phyloP scores from a whole-genome alignment of 805 yeast genomes.

The Ogataea neopini region DNA sequence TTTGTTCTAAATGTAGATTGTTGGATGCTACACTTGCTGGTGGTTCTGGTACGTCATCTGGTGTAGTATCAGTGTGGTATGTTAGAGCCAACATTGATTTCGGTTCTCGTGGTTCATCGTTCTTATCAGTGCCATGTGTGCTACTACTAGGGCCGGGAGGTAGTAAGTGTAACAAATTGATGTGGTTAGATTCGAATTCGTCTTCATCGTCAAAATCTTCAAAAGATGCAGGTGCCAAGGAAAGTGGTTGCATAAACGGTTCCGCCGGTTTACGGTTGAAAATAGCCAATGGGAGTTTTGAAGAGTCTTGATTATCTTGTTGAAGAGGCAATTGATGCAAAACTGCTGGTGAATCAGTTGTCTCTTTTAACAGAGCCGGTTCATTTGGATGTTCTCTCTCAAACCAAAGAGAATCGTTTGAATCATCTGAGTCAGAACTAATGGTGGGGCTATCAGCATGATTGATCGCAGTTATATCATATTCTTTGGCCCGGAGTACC shows the following conservation, averaged over 20 bases:
- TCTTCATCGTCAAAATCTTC: background rate
- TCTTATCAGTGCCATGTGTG: too few species aligned
- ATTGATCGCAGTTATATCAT: background rate
- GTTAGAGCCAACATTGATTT: too few species aligned
- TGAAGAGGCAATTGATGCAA: background rate
- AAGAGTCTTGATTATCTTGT: too few species aligned
- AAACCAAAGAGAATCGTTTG: background rate
- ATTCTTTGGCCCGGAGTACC: background rate
- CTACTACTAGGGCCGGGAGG: too few species aligned
- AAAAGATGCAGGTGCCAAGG: background rate
- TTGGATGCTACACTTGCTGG: too few species aligned
- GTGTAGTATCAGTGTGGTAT: too few species aligned
- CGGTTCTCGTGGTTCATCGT: too few species aligned
- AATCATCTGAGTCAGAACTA: background rate
- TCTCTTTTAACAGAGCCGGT: too few species aligned
- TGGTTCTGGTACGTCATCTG: too few species aligned
- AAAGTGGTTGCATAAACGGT: slow-evolving; percentile 4
- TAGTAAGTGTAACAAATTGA: background rate
- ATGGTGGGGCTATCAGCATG: background rate
- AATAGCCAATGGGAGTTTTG: background rate
- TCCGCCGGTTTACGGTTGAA: background rate
- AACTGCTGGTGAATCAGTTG: background rate
- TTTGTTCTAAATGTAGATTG: background rate
- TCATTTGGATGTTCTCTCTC: too few species aligned
- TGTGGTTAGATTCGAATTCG: background rate